Evolutionary conservation across 2,329 filamentous ascomycete species (phyloP).

Genomic region (Cordyceps javanica): DNA sequence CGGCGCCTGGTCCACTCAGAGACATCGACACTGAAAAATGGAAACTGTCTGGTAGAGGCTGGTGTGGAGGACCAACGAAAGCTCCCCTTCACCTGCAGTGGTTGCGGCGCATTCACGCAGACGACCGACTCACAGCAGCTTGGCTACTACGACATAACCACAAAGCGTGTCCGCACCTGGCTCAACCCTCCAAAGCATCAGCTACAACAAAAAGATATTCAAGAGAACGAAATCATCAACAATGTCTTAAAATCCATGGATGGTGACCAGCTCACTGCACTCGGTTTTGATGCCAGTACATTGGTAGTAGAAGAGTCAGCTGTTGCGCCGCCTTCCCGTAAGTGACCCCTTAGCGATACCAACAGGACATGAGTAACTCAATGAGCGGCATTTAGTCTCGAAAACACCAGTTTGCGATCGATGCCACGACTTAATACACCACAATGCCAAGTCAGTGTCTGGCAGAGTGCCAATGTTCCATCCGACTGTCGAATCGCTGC

Average conservation of each 20-base stretch:
- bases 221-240: slow-evolving; percentile 43
- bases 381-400: neutral
- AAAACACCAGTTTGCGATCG: slow-evolving; percentile 70
- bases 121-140: slow-evolving; percentile 43
- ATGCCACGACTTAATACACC: slow-evolving; percentile 76
- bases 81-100: slow-evolving; percentile 54
- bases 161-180: slow-evolving; percentile 46
- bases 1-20: slow-evolving; percentile 25
- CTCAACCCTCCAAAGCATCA: slow-evolving; percentile 21
- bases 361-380: slow-evolving; percentile 11
- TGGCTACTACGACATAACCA: slow-evolving; percentile 49
- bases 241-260: slow-evolving; percentile 39
- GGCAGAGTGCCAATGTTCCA: slow-evolving; percentile 61
- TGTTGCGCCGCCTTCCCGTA: neutral
- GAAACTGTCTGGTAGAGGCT: neutral
- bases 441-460: slow-evolving; percentile 51
- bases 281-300: slow-evolving; percentile 39
- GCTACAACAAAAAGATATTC: slow-evolving; percentile 14
- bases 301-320: slow-evolving; percentile 26
- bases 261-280: slow-evolving; percentile 33
- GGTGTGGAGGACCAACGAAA: slow-evolving; percentile 14
- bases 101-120: slow-evolving; percentile 61
- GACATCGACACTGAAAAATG: neutral
- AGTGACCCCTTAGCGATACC: neutral
- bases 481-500: slow-evolving; percentile 73